Conservation (phyloP, 2,329 filamentous ascomycete genomes). For the Aspergillus bombycis region DNA sequence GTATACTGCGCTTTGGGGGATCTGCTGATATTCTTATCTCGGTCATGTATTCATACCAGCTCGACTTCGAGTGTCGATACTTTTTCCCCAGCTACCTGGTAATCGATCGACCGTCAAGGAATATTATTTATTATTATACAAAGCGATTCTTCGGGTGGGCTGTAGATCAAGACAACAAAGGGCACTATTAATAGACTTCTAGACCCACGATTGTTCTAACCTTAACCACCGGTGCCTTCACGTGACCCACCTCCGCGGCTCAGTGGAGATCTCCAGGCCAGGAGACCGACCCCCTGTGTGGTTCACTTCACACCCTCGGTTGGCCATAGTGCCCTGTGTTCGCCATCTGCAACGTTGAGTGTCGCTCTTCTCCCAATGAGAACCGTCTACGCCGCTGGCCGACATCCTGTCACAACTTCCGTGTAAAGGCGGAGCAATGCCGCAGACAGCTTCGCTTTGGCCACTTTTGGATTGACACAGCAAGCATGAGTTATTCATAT, state of each 20-base stretch:
- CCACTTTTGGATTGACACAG: slow-evolving; percentile 17
- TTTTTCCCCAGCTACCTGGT: neutral
- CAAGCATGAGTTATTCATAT: slow-evolving; percentile 41
- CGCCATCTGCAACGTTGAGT: neutral
- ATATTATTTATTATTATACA: neutral
- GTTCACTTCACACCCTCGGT: neutral
- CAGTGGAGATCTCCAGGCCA: neutral
- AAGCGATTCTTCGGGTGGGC: too few species aligned
- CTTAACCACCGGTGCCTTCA: neutral
- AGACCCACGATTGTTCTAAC: slow-evolving; percentile 1
- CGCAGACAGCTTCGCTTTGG: slow-evolving; percentile 16
- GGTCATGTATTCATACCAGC: neutral
- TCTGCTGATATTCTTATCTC: neutral
- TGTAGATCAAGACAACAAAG: neutral
- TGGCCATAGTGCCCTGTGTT: neutral
- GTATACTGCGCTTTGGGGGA: neutral
- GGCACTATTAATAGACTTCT: neutral
- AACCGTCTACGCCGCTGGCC: neutral
- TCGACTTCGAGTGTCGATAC: neutral
- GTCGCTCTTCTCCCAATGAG: neutral
- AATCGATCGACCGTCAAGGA: neutral
- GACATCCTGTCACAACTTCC: neutral
- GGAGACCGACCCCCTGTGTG: neutral
- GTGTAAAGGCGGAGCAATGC: slow-evolving; percentile 24
- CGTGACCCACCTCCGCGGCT: slow-evolving; percentile 1